Evolutionary conservation across 768 basidiomycete species (phyloP).

Genomic region (Phanerodontia chrysosporium): DNA sequence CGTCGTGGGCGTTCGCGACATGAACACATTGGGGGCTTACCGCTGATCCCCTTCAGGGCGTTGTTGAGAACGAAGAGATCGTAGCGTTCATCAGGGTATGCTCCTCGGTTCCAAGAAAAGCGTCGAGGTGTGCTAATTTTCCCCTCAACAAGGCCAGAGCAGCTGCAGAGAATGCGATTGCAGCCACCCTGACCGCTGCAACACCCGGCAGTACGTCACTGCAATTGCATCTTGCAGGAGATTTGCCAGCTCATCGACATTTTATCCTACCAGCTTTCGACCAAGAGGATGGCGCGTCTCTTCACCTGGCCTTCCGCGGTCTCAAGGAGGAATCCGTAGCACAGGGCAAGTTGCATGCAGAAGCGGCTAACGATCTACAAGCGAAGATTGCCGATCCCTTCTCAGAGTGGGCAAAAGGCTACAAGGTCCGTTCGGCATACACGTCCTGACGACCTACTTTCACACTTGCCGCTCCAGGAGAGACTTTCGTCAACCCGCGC

Average conservation of each 20-base stretch:
- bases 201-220: slow-evolving; percentile 42
- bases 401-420: slow-evolving; percentile 68
- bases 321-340: slow-evolving; percentile 66
- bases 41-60: slow-evolving; percentile 46
- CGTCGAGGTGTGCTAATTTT: neutral
- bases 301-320: slow-evolving; percentile 75
- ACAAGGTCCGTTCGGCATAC: slow-evolving; percentile 49
- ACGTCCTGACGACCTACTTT: neutral
- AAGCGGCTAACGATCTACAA: slow-evolving; percentile 70
- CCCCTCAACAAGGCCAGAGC: slow-evolving; percentile 59
- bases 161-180: slow-evolving; percentile 62
- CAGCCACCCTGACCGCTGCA: slow-evolving; percentile 47
- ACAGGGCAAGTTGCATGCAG: slow-evolving; percentile 73
- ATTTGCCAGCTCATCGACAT: neutral
- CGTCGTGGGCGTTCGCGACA: slow-evolving; percentile 11
- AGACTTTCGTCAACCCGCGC: slow-evolving; percentile 10
- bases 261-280: slow-evolving; percentile 45
- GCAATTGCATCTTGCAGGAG: neutral
- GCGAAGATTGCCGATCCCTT: slow-evolving; percentile 79
- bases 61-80: slow-evolving; percentile 80
- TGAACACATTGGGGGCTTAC: neutral
- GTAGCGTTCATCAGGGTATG: slow-evolving; percentile 77
- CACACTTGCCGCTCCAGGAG: slow-evolving; percentile 1
- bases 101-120: neutral
- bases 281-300: slow-evolving; percentile 81